A percentile compares a stretch with the other conserved stretches of the same genome.
Conservation (phyloP, 768 basidiomycete species). For the Infundibulicybe gibba region DNA sequence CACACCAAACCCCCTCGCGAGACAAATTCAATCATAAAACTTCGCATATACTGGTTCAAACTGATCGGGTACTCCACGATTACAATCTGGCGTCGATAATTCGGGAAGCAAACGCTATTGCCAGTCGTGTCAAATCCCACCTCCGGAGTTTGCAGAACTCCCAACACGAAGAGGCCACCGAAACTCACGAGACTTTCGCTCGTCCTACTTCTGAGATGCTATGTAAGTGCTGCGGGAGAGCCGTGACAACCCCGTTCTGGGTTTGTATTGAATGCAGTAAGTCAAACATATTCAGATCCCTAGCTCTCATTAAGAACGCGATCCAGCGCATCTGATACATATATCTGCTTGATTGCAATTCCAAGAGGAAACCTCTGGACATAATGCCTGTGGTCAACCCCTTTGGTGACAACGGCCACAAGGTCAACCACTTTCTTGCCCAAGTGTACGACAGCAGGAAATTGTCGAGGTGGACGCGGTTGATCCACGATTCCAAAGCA, state of each 20-base stretch:
- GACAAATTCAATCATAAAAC: slow-evolving; percentile 25
- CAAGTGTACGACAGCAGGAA: slow-evolving; percentile 19
- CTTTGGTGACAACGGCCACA: slow-evolving; percentile 6
- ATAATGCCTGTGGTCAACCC: slow-evolving; percentile 1
- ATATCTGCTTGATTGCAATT: slow-evolving; percentile 28
- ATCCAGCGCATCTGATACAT: slow-evolving; percentile 25
- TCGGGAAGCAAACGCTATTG: slow-evolving; percentile 16
- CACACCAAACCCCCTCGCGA: slow-evolving; percentile 22
- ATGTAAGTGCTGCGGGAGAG: slow-evolving; percentile 13
- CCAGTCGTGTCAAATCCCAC: slow-evolving; percentile 17
- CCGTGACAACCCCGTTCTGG: slow-evolving; percentile 15
- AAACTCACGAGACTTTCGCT: background rate
- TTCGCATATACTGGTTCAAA: slow-evolving; percentile 27
- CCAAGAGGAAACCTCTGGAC: slow-evolving; percentile 15
- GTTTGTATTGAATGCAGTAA: slow-evolving; percentile 15
- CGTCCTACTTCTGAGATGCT: background rate
- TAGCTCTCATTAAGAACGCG: background rate
- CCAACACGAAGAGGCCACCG: background rate
- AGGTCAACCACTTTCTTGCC: slow-evolving; percentile 22
- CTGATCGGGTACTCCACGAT: slow-evolving; percentile 27
- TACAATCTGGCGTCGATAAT: slow-evolving; percentile 22
- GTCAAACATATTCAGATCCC: background rate
- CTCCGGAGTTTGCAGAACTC: slow-evolving; percentile 14
- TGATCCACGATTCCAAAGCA: slow-evolving; percentile 3
- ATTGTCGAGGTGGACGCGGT: slow-evolving; percentile 11